Conservation (phyloP, 2,329 filamentous ascomycete species). For the Pestalotiopsis sp. region DNA sequence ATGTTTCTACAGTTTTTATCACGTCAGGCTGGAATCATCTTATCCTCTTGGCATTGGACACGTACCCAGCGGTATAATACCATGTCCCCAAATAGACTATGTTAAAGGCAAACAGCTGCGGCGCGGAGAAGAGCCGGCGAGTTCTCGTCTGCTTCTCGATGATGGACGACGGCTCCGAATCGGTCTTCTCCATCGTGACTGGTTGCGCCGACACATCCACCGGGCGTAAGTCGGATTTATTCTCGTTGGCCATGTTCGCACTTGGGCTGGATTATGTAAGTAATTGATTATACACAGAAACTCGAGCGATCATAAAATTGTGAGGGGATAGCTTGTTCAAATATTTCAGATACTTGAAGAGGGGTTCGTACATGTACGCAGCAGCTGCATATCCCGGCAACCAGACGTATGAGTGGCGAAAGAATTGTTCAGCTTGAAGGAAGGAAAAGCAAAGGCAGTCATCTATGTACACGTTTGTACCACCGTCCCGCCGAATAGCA, state of each 20-base stretch:
- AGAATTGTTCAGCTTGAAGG: no score
- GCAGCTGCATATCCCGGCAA: no score
- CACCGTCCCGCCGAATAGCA: no score
- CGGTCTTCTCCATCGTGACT: not conserved
- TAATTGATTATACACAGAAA: no score
- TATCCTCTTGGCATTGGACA: not conserved
- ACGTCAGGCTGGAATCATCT: not conserved
- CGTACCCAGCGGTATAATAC: not conserved
- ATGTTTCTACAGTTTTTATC: not conserved
- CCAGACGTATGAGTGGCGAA: no score
- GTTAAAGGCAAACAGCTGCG: slow-evolving; percentile 8
- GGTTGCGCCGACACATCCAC: not conserved
- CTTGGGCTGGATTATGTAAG: not conserved
- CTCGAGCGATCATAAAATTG: no score
- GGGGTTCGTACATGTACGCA: no score
- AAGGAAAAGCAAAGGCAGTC: no score
- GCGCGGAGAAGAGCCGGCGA: not conserved
- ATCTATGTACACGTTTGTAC: no score
- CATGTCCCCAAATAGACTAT: slow-evolving; percentile 7
- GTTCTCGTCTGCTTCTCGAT: slow-evolving; percentile 11
- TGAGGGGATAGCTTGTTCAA: no score
- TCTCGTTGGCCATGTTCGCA: not conserved
- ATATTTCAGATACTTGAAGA: no score
- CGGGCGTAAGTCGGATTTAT: not conserved
- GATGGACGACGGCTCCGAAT: not conserved